Evolutionary conservation across 768 basidiomycete species (phyloP).

Genomic region (Sarcomyxa edulis): DNA sequence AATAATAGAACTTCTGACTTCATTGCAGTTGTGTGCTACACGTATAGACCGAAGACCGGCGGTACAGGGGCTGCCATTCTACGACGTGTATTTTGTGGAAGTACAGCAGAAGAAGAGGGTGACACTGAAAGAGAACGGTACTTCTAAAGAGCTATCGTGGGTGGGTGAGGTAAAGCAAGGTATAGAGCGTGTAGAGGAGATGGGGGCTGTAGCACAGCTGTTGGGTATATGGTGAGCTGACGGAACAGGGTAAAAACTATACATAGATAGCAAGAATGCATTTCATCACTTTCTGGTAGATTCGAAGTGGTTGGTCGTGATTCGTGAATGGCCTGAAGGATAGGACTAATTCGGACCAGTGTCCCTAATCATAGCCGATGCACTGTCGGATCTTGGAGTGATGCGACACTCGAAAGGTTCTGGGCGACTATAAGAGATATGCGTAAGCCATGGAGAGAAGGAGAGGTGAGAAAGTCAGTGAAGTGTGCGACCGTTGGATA

Average conservation of each 20-base stretch:
- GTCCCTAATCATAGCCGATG: constrained; percentile 24
- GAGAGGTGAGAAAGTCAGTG: too few relatives aligned
- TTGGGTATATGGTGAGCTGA: constrained; percentile 46
- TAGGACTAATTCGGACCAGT: too few relatives aligned
- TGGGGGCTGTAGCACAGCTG: constrained; percentile 30
- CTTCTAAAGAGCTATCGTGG: constrained; percentile 7
- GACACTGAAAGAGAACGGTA: constrained; percentile 1
- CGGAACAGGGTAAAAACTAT: not conserved
- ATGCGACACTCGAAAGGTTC: constrained; percentile 35
- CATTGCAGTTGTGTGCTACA: constrained; percentile 36
- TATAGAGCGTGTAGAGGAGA: constrained; percentile 24
- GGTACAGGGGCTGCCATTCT: constrained; percentile 37
- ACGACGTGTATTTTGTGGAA: constrained; percentile 64
- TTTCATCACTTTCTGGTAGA: not conserved
- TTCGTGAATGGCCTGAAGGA: not conserved
- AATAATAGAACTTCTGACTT: constrained; percentile 20
- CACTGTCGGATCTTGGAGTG: constrained; percentile 25
- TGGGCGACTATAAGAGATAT: constrained; percentile 29
- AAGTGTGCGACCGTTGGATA: too few relatives aligned
- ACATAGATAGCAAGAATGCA: too few relatives aligned
- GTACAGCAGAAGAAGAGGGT: constrained; percentile 27
- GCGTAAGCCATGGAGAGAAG: too few relatives aligned
- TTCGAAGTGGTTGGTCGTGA: not conserved
- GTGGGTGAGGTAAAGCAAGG: constrained; percentile 23
- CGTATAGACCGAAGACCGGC: constrained; percentile 68